These are phyloP conservation scores for Oropetium thomaeum DNA, from an alignment of 176 grass and related monocot species.

Conservation along the genomic window DNA sequence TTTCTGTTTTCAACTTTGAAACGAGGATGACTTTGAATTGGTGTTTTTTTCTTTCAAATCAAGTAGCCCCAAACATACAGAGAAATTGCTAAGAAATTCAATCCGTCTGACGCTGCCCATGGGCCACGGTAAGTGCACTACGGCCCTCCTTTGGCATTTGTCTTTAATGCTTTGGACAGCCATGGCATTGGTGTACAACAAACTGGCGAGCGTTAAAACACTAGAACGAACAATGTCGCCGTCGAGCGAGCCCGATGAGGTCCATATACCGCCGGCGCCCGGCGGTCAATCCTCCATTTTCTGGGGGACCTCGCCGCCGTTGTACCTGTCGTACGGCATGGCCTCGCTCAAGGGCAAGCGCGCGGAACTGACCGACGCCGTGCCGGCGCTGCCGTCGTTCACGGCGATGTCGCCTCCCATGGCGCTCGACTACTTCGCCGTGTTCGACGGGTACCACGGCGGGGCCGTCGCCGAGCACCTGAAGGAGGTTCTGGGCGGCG, in stretches of 20 bases:
- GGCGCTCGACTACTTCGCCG: not conserved
- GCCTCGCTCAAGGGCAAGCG: not conserved
- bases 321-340: conserved; percentile 20
- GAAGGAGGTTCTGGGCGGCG: not conserved
- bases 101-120: not conserved
- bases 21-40: not conserved
- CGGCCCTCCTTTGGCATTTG: not conserved
- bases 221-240: not conserved
- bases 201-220: not conserved
- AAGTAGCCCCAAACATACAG: not conserved
- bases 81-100: not conserved
- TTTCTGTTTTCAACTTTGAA: not conserved
- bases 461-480: not conserved
- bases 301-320: not conserved
- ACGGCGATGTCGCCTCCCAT: not conserved
- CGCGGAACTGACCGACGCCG: not conserved
- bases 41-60: not conserved
- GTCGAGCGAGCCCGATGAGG: not conserved
- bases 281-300: too few relatives aligned
- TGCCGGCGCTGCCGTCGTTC: conserved; percentile 5
- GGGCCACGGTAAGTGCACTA: too few relatives aligned
- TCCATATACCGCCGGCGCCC: not conserved
- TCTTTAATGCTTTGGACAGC: not conserved
- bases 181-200: not conserved
- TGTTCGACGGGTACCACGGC: not conserved